Evolutionary conservation across 352 stramenopile genomes (phyloP), one percentile per base, ranked within the genome.

Genomic region (Aphanomyces euteiches): DNA sequence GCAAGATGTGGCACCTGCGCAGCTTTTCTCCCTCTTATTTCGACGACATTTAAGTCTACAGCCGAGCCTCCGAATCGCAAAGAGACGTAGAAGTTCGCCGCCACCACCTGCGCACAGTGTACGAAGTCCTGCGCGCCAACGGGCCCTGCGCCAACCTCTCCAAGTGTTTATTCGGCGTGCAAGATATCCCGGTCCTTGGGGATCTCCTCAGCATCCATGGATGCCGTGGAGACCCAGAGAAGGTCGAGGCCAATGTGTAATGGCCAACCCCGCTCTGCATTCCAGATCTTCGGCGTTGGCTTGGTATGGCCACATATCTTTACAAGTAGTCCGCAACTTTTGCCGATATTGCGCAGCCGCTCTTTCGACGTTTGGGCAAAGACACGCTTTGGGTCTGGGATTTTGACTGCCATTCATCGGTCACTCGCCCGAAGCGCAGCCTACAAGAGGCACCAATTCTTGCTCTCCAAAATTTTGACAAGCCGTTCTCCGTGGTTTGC

Each of bases 21-120:
- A 54, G n/a, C 1, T 77, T 74, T 50, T 50, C 66, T 5, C 73
- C 61, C 45, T 74, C 48, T 21, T 83, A 79, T 8, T 80, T 78
- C 19, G 67, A 74, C 47, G 72, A 76, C 38, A 70, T 79, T 50
- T 80, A 72, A 57, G 66, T 77, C 15, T 72, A 76, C 38, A 77
- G 66, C 57, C 65, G 36, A 57, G 66, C 45, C 15, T 48, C 43
- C 15, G 43, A 15, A 8, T 48, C 43, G 8, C 8, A 48, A 15
- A 48, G 8, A 48, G 43, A 68, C 15, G 10, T 74, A 5, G 69
- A 75, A 19, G 43, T 72, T 1, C 75, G 80, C 65, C 12, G 69
- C 2, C 7, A 58, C 21, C 69, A 78, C 61, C 66, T 80, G 0
- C 38, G 67, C 2, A 6, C 59, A 4, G 56, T 79, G 17, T 64